phyloP scores from a whole-genome alignment of 805 yeast species.

The Kazachstania bromeliacearum region DNA sequence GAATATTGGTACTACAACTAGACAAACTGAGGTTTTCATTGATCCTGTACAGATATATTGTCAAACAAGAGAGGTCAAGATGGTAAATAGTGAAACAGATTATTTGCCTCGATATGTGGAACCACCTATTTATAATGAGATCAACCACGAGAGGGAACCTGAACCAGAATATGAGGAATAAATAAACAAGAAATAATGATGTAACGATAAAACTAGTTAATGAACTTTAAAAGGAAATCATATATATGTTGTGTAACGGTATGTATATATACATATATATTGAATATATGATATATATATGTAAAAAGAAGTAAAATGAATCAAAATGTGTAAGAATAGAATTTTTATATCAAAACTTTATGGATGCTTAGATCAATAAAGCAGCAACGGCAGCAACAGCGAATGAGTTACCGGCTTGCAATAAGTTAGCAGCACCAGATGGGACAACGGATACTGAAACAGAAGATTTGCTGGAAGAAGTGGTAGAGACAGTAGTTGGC shows the following conservation, averaged over 20 bases:
- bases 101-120: slow-evolving; percentile 21
- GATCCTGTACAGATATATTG: slow-evolving; percentile 18
- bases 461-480: slow-evolving; percentile 11
- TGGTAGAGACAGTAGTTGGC: slow-evolving; percentile 10
- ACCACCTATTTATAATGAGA: slow-evolving; percentile 21
- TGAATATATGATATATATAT: not conserved
- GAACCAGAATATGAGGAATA: not conserved
- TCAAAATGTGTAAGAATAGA: not conserved
- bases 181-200: no score
- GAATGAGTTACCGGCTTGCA: slow-evolving; percentile 19
- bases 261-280: not conserved
- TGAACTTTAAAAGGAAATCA: not conserved
- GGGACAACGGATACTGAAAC: slow-evolving; percentile 24
- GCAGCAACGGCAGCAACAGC: slow-evolving; percentile 22
- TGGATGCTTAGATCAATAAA: slow-evolving; percentile 15
- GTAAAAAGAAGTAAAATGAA: not conserved
- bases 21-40: slow-evolving; percentile 21
- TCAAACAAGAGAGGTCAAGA: slow-evolving; percentile 7
- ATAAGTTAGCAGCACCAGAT: slow-evolving; percentile 30
- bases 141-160: not conserved
- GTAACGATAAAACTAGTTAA: not conserved
- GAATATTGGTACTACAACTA: slow-evolving; percentile 13
- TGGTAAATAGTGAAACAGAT: slow-evolving; percentile 6
- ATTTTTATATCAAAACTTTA: not conserved
- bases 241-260: not conserved